Conservation (phyloP, 208 protist species). For the Leptomonas seymouri region DNA sequence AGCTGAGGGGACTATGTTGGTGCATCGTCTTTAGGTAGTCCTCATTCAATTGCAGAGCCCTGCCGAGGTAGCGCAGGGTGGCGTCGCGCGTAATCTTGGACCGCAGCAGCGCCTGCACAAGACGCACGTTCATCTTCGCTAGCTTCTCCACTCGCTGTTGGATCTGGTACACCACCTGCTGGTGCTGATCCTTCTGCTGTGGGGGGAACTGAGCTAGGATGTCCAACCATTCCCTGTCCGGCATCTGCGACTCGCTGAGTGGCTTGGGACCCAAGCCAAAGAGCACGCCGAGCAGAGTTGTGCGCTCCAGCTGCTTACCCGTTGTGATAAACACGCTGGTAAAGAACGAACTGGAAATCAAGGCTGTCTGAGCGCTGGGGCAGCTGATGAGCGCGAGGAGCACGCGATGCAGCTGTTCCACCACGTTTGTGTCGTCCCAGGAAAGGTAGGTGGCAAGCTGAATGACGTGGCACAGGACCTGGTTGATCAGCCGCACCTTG, state of each 20-base stretch:
- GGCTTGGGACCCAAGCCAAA: conserved; percentile 59
- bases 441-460: conserved; percentile 49
- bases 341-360: conserved; percentile 69
- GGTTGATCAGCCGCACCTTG: conserved; percentile 60
- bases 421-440: conserved; percentile 48
- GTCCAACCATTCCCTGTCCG: conserved; percentile 31
- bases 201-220: conserved; percentile 57
- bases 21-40: conserved; percentile 85
- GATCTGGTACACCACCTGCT: conserved; percentile 49
- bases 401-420: conserved; percentile 51
- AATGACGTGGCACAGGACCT: conserved; percentile 65
- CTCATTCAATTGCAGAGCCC: conserved; percentile 74
- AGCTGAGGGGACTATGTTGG: conserved; percentile 68
- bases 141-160: conserved; percentile 52
- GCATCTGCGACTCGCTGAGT: conserved; percentile 5
- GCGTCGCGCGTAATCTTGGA: conserved; percentile 62
- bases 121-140: conserved; percentile 49
- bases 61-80: conserved; percentile 68
- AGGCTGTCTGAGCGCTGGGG: conserved; percentile 32
- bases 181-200: conserved; percentile 41
- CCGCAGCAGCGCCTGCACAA: conserved; percentile 63
- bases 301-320: conserved; percentile 67
- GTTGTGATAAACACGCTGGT: conserved; percentile 41
- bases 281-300: conserved; percentile 77
- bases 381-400: conserved; percentile 58